phyloP scores from a whole-genome alignment of 2,329 filamentous ascomycete species.

The Alternaria triticina region DNA sequence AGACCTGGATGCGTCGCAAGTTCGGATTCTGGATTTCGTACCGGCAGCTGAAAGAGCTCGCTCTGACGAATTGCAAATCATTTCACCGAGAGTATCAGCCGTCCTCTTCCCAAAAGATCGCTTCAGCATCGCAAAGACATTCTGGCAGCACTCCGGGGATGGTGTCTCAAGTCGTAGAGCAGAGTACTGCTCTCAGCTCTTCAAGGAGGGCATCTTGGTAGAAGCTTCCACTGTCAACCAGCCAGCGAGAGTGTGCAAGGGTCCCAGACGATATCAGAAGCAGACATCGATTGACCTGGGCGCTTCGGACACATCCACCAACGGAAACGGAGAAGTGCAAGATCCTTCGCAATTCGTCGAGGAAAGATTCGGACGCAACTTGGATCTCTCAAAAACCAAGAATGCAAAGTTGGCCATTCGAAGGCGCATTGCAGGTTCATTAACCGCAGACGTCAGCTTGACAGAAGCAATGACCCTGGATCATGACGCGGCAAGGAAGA shows the following conservation, averaged over 20 bases:
- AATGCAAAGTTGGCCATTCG: conserved; percentile 86
- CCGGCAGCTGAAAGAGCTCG: conserved; percentile 63
- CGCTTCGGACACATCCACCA: conserved; percentile 15
- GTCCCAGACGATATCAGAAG: conserved; percentile 81
- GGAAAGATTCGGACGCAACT: conserved; percentile 90
- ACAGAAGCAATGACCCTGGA: conserved; percentile 63
- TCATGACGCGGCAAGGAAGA: conserved; percentile 47
- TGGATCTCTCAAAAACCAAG: conserved; percentile 78
- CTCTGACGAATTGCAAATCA: conserved; percentile 54
- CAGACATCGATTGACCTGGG: conserved; percentile 58
- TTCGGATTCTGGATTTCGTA: conserved; percentile 67
- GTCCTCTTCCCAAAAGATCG: conserved; percentile 73
- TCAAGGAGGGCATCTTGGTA: conserved; percentile 71
- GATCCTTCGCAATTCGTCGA: conserved; percentile 87
- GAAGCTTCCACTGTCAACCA: conserved; percentile 52
- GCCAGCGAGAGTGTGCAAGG: conserved; percentile 62
- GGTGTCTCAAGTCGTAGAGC: conserved; percentile 89
- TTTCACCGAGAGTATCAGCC: conserved; percentile 54
- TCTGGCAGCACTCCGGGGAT: conserved; percentile 96
- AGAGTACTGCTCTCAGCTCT: conserved; percentile 82
- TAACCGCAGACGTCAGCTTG: conserved; percentile 75
- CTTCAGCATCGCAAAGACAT: conserved; percentile 82
- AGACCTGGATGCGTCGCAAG: conserved; percentile 55
- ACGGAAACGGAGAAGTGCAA: conserved; percentile 53
- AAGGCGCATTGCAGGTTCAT: conserved; percentile 84